Percentiles rank a stretch among this genome's conserved stretches.
Evolutionary conservation across 306 rosid species (phyloP).

Genomic region (Mimosa pudica): DNA sequence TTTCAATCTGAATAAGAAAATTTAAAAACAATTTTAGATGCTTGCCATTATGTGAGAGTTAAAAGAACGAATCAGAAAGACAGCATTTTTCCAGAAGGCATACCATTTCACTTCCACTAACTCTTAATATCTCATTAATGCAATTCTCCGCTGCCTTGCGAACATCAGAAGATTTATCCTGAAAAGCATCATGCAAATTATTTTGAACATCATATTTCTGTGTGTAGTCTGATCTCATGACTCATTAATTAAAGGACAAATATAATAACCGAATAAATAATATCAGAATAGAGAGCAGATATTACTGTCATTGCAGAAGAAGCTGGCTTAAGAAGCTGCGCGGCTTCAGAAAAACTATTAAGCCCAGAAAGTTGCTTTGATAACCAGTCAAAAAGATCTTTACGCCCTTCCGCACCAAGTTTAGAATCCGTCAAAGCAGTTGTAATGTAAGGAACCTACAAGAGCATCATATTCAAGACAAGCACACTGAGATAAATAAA

Average conservation of each 20-base stretch:
- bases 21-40: constrained; percentile 17
- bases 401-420: constrained; percentile 98
- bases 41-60: constrained; percentile 23
- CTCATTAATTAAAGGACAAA: constrained; percentile 4
- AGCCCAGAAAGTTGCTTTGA: constrained; percentile 81
- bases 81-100: constrained; percentile 28
- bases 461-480: constrained; percentile 43
- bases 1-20: constrained; percentile 66
- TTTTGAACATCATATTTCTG: neutral
- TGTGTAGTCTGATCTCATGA: constrained; percentile 8
- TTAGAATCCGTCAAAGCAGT: constrained; percentile 77
- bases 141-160: constrained; percentile 97
- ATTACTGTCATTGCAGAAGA: constrained; percentile 86
- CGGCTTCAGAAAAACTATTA: constrained; percentile 81
- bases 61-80: constrained; percentile 18
- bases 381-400: constrained; percentile 97
- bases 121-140: constrained; percentile 84
- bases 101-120: constrained; percentile 79
- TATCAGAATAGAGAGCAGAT: constrained; percentile 21
- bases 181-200: constrained; percentile 33
- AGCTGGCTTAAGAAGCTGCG: constrained; percentile 86
- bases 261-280: neutral
- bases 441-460: constrained; percentile 80
- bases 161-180: constrained; percentile 99
- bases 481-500: constrained; percentile 26